Conservation (phyloP, 495 filamentous ascomycete species). For the Hyaloscypha finlandica region DNA sequence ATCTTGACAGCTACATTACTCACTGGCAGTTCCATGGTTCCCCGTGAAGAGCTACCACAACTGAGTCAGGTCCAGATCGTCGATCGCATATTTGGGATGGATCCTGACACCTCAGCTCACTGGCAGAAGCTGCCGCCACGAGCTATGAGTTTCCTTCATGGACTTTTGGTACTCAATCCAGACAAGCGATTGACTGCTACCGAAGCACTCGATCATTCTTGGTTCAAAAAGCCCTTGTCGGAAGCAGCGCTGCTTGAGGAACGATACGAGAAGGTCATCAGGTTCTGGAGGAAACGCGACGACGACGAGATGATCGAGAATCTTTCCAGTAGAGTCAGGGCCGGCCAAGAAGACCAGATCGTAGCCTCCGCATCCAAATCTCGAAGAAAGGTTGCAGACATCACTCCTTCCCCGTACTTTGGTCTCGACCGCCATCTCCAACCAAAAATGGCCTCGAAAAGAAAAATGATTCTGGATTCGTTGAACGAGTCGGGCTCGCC, state of each 20-base stretch:
- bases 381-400: constrained; percentile 26
- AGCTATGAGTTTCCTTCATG: constrained; percentile 55
- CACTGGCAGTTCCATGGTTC: constrained; percentile 43
- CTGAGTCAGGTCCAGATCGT: constrained; percentile 37
- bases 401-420: constrained; percentile 27
- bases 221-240: constrained; percentile 54
- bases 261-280: constrained; percentile 47
- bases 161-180: constrained; percentile 55
- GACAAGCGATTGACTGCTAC: constrained; percentile 51
- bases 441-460: constrained; percentile 13
- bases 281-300: constrained; percentile 45
- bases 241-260: constrained; percentile 44
- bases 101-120: constrained; percentile 22
- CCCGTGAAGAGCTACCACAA: constrained; percentile 14
- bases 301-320: constrained; percentile 20
- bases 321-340: neutral
- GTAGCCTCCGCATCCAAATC: neutral
- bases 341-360: neutral
- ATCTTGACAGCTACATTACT: constrained; percentile 53
- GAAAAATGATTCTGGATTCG: constrained; percentile 16
- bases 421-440: constrained; percentile 24
- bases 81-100: constrained; percentile 24
- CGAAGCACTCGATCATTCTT: constrained; percentile 57
- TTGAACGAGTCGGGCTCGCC: constrained; percentile 18
- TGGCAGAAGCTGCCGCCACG: constrained; percentile 43